Conservation (phyloP, 2,329 filamentous ascomycete genomes). For the Ustulina deusta region DNA sequence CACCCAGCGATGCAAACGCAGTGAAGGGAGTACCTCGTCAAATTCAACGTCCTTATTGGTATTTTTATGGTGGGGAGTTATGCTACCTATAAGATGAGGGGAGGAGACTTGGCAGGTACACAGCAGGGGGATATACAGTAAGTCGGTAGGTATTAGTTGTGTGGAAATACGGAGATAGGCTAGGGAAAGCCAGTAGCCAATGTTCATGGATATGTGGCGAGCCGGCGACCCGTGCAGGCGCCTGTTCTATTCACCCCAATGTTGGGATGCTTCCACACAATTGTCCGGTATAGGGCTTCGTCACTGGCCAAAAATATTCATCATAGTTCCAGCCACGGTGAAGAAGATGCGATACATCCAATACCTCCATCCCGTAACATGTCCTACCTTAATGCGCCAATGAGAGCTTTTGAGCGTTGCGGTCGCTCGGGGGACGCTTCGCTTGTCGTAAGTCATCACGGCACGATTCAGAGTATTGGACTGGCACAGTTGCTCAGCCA, state of each 20-base stretch:
- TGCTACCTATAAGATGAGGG: neutral
- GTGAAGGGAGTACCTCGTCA: neutral
- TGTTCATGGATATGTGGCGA: neutral
- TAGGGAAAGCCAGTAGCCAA: neutral
- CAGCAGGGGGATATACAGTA: neutral
- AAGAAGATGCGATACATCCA: slow-evolving; percentile 38
- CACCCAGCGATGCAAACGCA: neutral
- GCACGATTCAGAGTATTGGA: slow-evolving; percentile 45
- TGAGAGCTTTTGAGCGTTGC: slow-evolving; percentile 42
- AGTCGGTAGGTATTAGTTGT: neutral
- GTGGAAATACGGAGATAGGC: neutral
- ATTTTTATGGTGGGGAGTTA: neutral
- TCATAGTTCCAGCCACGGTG: slow-evolving; percentile 13
- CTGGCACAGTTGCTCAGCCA: slow-evolving; percentile 57
- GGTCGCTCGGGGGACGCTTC: slow-evolving; percentile 52
- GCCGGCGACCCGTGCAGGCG: neutral
- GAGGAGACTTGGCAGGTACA: neutral
- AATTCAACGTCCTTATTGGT: neutral
- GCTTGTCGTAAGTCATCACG: slow-evolving; percentile 52
- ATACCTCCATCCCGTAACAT: slow-evolving; percentile 28
- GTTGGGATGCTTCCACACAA: neutral
- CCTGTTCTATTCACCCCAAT: neutral
- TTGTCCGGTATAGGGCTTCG: neutral
- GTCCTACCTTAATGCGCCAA: slow-evolving; percentile 34
- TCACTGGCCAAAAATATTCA: slow-evolving; percentile 23